Evolutionary conservation across 305 asterid species (phyloP).

Genomic region (Rubia peregrina): DNA sequence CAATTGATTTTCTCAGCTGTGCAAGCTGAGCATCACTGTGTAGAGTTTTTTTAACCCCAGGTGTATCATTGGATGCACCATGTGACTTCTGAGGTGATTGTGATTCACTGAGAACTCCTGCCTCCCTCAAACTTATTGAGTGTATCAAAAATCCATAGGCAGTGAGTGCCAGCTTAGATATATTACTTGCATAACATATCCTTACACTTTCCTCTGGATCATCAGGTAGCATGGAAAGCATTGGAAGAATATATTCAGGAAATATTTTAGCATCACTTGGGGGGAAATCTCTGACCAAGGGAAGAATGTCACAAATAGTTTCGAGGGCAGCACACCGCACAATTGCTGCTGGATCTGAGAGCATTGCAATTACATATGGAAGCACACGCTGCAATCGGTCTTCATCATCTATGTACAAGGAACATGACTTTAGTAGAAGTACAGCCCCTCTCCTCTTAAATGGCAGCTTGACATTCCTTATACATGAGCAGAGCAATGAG

Average conservation of each 20-base stretch:
- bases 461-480: conserved; percentile 91
- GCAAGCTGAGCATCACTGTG: conserved; percentile 81
- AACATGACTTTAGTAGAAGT: conserved; percentile 84
- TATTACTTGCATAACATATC: conserved; percentile 92
- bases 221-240: conserved; percentile 99
- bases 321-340: conserved; percentile 98
- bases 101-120: conserved; percentile 90
- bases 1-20: conserved; percentile 81
- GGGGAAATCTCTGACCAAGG: conserved; percentile 93
- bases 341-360: conserved; percentile 94
- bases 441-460: conserved; percentile 93
- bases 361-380: conserved; percentile 93
- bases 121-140: conserved; percentile 95
- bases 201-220: conserved; percentile 99
- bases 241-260: conserved; percentile 97
- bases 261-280: conserved; percentile 99
- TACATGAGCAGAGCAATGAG: conserved; percentile 93
- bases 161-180: conserved; percentile 89
- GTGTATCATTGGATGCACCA: conserved; percentile 34
- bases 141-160: conserved; percentile 94
- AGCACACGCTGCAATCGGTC: conserved; percentile 93
- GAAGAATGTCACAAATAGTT: conserved; percentile 93
- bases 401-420: conserved; percentile 89
- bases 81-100: conserved; percentile 52
- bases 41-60: conserved; percentile 42